Conservation (phyloP, 805 yeast species). For the Saccharomycopsis fermentans region DNA sequence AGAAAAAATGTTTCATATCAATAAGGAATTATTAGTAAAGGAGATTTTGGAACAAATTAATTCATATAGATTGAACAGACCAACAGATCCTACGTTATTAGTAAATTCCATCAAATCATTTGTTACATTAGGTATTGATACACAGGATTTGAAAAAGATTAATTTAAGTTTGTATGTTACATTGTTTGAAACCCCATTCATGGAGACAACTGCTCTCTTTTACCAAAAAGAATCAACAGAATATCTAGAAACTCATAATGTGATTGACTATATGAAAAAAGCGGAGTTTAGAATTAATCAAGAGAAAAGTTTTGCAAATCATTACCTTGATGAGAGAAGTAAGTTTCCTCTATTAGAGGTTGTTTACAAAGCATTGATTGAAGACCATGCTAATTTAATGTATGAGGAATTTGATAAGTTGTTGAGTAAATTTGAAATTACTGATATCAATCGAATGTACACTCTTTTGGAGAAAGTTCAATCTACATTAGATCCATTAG, state of each 20-base stretch:
- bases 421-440: constrained; percentile 59
- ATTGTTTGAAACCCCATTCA: constrained; percentile 67
- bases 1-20: constrained; percentile 61
- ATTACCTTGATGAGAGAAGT: constrained; percentile 79
- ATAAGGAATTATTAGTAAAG: constrained; percentile 47
- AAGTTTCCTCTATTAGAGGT: constrained; percentile 66
- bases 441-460: constrained; percentile 72
- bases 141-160: constrained; percentile 77
- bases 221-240: constrained; percentile 49
- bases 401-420: constrained; percentile 69
- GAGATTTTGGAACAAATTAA: constrained; percentile 72
- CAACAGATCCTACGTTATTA: constrained; percentile 55
- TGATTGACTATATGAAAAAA: constrained; percentile 81
- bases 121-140: constrained; percentile 84
- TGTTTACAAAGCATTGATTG: constrained; percentile 66
- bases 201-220: constrained; percentile 50
- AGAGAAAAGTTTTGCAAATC: constrained; percentile 68
- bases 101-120: constrained; percentile 75
- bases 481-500: constrained; percentile 66
- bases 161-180: constrained; percentile 74
- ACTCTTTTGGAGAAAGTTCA: constrained; percentile 68
- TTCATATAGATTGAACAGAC: constrained; percentile 68
- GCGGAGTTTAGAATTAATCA: constrained; percentile 77
- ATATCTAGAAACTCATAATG: constrained; percentile 63
- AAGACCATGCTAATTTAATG: constrained; percentile 64